Base-by-base conservation (phyloP, 2,329 filamentous ascomycete species). In the Microsporum audouinii region DNA sequence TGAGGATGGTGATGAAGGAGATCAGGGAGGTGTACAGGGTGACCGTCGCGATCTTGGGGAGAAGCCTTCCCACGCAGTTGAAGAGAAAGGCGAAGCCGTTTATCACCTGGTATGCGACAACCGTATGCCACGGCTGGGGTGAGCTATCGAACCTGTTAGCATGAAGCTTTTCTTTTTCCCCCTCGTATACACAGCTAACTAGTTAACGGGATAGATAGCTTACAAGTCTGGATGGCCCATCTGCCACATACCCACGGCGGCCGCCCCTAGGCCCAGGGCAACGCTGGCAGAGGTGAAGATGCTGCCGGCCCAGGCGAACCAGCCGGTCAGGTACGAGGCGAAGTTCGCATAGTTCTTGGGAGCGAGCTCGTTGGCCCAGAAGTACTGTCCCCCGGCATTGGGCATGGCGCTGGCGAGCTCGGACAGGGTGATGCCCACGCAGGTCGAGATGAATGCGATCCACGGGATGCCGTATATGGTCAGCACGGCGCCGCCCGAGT, bases 251-350 rank as follows among this genome's bases (percentile, higher is more conserved):
- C 80, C 80, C 49, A 81, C 76, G 43, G 76, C 65, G 2, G 76
- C 79, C 65, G 73, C 74, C 3, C 75, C 79, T 58, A 81, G 70
- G 56, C 76, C 76, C 55, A 82, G 67, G 2, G 78, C 77, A 17
- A 81, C 78, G 69, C 78, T 80, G 17, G 81, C 79, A 65, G 73
- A 78, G 5, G 79, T 81, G 63, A 82, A 82, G 60, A 83, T 76
- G 27, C 76, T 74, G 14, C 79, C 80, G n/a, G 79, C 77, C 75
- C 79, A 82, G 1, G 78, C 78, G 62, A 82, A 75, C 74, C 77
- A 81, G 8, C 78, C 79, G 1, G 77, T 79, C 57, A 78, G 59
- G 60, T 80, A 81, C 10, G 75, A 77, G 4, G 74, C 72, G 60
- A 79, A 73, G 33, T 76, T 76, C 1, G 76, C 73, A 62, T 73